Base-by-base conservation (phyloP, 129 eudicot species). In the Flaveria bidentis region DNA sequence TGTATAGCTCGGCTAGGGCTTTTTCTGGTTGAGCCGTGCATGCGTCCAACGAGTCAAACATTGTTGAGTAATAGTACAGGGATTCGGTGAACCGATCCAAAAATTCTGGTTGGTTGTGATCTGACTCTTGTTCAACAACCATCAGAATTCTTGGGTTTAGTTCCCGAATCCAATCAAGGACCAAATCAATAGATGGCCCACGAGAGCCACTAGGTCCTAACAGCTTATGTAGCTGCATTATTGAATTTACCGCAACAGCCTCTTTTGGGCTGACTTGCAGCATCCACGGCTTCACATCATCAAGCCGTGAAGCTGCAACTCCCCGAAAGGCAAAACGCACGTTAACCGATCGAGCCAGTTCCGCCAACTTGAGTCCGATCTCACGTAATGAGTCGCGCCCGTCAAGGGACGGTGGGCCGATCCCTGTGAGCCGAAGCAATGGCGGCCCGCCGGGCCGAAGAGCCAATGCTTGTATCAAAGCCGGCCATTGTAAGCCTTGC, bases 401-500 rank as follows among this genome's bases (percentile, higher is more conserved):
- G 26, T 92, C 90, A 0, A 71, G 75, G 0, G 86, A 82, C 1
- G 92, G 88, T 0, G 88, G 92, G 0, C 95, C 91, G 15, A 93
- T 86, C 6, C 92, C 98, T 0, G 98, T 93, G 41, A 93, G 63
- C 2, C 88, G 81, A 0, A 93, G 74, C 7, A 74, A 13, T 0
- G 98, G 98, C 0, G 96, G 95, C 25, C 98, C 98, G 61, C 91
- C 86, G 1, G 92, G 86, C 49, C 98, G 77, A 1, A 93, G 65
- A 0, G 98, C 98, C 78, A 93, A 56, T 1, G 98, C 98, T 66
- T 93, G 98, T 39, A 93, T 82, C 41, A 93, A 67, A 30, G 92
- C 94, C 56, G 98, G 98, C 98, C 98, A 93, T 72, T 93, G 98
- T 63, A 88, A 78, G 33, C 98, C 98, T 14, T 90, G 94, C 85